These are phyloP conservation scores for Rubroboletus pulcherrimus DNA, from an alignment of 768 basidiomycete species.

Conservation along the genomic window DNA sequence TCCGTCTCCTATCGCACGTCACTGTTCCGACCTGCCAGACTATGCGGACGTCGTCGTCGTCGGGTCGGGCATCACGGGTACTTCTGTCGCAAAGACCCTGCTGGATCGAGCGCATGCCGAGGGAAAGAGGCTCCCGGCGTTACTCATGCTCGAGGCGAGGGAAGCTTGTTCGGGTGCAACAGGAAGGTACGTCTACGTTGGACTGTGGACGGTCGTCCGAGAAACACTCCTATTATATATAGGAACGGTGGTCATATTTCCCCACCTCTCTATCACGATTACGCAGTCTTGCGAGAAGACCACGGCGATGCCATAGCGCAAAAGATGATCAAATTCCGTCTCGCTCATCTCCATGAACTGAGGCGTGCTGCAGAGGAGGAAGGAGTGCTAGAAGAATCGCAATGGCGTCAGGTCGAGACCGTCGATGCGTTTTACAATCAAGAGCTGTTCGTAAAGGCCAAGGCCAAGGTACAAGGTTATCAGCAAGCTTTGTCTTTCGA, in stretches of 20 bases:
- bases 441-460: constrained; percentile 40
- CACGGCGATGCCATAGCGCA: constrained; percentile 47
- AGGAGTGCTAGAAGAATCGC: constrained; percentile 46
- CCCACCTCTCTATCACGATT: constrained; percentile 58
- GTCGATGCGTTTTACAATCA: constrained; percentile 53
- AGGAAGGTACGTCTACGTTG: constrained; percentile 48
- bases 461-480: constrained; percentile 42
- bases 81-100: constrained; percentile 53
- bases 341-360: constrained; percentile 52
- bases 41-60: constrained; percentile 67
- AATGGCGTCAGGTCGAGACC: constrained; percentile 55
- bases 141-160: constrained; percentile 81
- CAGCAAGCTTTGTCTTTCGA: constrained; percentile 49
- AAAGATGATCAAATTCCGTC: constrained; percentile 57
- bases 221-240: constrained; percentile 16
- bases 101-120: constrained; percentile 35
- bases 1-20: constrained; percentile 44
- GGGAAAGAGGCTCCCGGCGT: constrained; percentile 28
- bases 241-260: constrained; percentile 74
- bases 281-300: constrained; percentile 40
- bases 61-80: constrained; percentile 76
- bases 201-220: no score
- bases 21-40: constrained; percentile 24
- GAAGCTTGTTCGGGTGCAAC: constrained; percentile 75
- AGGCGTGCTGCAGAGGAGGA: constrained; percentile 51